phyloP scores from a whole-genome alignment of 495 filamentous ascomycete species.

The Penicillium fimorum region DNA sequence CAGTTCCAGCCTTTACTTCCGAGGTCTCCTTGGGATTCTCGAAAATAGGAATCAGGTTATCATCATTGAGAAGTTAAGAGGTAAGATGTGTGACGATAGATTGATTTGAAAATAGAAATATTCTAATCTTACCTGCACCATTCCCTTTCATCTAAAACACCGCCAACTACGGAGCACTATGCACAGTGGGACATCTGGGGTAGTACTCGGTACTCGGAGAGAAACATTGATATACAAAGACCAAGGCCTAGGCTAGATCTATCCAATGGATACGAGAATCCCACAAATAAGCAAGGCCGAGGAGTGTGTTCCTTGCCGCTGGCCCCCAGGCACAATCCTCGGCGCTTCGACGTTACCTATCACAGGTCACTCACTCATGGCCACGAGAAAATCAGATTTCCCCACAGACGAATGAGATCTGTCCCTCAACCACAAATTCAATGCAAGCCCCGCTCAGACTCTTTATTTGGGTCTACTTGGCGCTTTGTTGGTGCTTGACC shows the following conservation, averaged over 20 bases:
- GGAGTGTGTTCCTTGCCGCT: conserved; percentile 14
- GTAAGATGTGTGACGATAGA: not conserved
- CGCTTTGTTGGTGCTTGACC: conserved; percentile 7
- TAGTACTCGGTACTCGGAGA: conserved; percentile 2
- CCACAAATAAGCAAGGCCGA: not conserved
- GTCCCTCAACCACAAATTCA: not conserved
- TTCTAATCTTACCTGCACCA: not conserved
- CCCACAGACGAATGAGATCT: conserved; percentile 12
- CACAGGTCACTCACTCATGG: conserved; percentile 14
- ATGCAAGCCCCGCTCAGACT: not conserved
- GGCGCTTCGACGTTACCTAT: conserved; percentile 27
- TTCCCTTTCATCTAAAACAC: too few species aligned
- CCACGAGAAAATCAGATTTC: not conserved
- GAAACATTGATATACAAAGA: not conserved
- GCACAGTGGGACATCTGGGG: not conserved
- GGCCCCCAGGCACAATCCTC: conserved; percentile 13
- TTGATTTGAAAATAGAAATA: not conserved
- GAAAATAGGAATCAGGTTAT: not conserved
- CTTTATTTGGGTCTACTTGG: conserved; percentile 14
- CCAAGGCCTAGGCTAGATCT: not conserved
- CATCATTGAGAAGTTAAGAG: not conserved
- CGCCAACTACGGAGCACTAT: not conserved
- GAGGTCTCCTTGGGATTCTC: too few species aligned
- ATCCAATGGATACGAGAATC: conserved; percentile 1
- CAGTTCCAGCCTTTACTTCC: too few species aligned